Conservation (phyloP, 352 stramenopile genomes). For the Globisporangium abappressorium region DNA sequence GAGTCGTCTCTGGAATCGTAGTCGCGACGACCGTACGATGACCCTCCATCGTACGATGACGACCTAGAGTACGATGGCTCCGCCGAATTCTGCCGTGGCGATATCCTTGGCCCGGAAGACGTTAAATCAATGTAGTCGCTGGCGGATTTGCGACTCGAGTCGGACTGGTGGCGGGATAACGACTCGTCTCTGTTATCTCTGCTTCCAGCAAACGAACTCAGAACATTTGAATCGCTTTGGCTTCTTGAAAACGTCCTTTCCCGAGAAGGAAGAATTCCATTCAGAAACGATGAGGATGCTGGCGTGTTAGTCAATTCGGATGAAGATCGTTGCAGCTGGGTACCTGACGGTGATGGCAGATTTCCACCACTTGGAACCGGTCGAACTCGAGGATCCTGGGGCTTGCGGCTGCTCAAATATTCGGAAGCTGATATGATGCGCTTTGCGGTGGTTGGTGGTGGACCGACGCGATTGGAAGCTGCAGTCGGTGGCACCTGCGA, state of each 20-base stretch:
- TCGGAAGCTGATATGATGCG: slow-evolving; percentile 16
- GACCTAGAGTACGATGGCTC: slow-evolving; percentile 7
- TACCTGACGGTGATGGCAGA: background rate
- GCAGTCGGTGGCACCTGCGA: background rate
- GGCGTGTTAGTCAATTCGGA: slow-evolving; percentile 4
- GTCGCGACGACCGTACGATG: slow-evolving; percentile 12
- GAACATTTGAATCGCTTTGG: slow-evolving; percentile 13
- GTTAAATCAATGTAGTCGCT: slow-evolving; percentile 3
- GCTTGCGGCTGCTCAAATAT: slow-evolving; percentile 15
- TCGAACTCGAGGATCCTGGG: slow-evolving; percentile 12
- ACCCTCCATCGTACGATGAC: slow-evolving; percentile 13
- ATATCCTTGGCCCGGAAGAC: slow-evolving; percentile 13
- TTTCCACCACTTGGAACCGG: background rate
- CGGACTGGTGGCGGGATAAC: slow-evolving; percentile 5
- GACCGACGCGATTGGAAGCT: background rate
- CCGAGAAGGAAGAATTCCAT: background rate
- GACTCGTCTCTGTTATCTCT: slow-evolving; percentile 15
- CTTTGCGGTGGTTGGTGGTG: background rate
- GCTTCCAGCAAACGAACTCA: slow-evolving; percentile 13
- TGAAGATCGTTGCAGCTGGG: slow-evolving; percentile 1
- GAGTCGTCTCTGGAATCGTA: slow-evolving; percentile 15
- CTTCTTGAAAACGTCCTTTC: slow-evolving; percentile 16
- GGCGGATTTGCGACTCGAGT: background rate
- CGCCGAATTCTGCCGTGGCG: slow-evolving; percentile 5
- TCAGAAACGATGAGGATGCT: background rate